These are phyloP conservation scores for Houttuynia cordata DNA, from an alignment of 164 flowering plant genomes.

Conservation along the genomic window DNA sequence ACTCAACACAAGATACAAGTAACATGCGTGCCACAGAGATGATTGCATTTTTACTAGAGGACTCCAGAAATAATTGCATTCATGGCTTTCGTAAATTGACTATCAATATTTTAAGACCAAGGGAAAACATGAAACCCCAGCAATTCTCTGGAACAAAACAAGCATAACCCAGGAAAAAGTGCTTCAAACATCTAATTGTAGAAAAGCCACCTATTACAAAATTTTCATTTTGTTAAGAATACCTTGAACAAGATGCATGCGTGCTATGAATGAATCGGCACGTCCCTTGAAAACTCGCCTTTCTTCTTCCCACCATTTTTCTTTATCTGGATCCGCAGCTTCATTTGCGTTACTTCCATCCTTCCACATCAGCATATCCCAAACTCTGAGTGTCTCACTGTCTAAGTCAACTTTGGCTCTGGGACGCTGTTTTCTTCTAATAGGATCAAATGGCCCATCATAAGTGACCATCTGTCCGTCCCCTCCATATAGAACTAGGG, in stretches of 20 bases:
- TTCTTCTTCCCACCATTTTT: constrained; percentile 38
- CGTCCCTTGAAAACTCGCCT: constrained; percentile 30
- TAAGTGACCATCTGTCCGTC: constrained; percentile 36
- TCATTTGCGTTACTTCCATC: constrained; percentile 27
- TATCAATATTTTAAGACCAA: neutral
- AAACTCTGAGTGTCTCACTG: constrained; percentile 46
- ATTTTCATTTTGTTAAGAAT: constrained; percentile 3
- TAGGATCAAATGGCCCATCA: constrained; percentile 21
- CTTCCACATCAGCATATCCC: constrained; percentile 61
- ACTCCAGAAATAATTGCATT: no score
- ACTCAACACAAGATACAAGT: neutral
- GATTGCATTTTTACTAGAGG: no score
- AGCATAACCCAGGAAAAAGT: neutral
- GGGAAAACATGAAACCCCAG: neutral
- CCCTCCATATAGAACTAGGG: constrained; percentile 44
- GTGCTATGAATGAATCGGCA: constrained; percentile 32
- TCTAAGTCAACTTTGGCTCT: constrained; percentile 69
- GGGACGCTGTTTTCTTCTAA: constrained; percentile 32
- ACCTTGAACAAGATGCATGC: constrained; percentile 67
- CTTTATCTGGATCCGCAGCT: constrained; percentile 30
- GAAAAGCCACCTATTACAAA: neutral
- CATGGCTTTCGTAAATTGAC: no score
- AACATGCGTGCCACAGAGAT: neutral
- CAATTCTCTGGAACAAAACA: neutral
- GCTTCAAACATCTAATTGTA: no score